Evolutionary conservation across 768 basidiomycete species (phyloP), one percentile per base, ranked within the genome.

Genomic region (Xerocomellus amylosporus): DNA sequence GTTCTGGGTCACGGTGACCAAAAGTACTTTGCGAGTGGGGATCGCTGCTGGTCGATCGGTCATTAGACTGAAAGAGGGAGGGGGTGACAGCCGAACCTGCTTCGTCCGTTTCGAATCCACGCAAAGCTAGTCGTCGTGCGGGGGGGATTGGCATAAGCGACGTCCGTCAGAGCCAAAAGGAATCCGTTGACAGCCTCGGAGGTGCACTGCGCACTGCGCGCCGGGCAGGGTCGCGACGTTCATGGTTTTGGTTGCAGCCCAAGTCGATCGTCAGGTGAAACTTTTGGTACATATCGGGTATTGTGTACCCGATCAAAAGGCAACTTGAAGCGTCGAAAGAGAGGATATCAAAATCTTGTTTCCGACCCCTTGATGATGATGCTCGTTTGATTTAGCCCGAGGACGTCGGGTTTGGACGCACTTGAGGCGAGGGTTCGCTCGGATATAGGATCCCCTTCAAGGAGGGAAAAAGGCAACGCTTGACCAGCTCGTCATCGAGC

Each of bases 351-450:
- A 30, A 37, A n/a, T 17, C 12, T 46, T 42, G 49, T 46, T 37
- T 43, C 34, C 9, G 30, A 17, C 13, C 12, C 19, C 24, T 38
- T 28, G 49, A 40, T n/a, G 13, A 19, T 20, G 31, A 42, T 7
- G 5, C 24, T 24, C 4, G 13, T 38, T 12, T 12, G 31, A 31
- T 13, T 12, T 26, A 15, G 58, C 15, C 49, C 59, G 49, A 55
- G 24, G 24, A 24, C 24, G 34, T 34, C 46, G 39, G n/a, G 37
- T n/a, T 14, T 2, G 42, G 38, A 20, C 60, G 38, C 60, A 62
- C 42, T 58, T 38, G 59, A 61, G 59, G 31, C 26, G 13, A 31
- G 3, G n/a, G 24, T 44, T 34, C 54, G n/a, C 19, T 46, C 33
- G 39, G 34, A 30, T 14, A 20, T 10, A 30, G 12, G 17, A 20